Evolutionary conservation across 345 rosid genomes (phyloP).

Genomic region (Gossypium mustelinum): DNA sequence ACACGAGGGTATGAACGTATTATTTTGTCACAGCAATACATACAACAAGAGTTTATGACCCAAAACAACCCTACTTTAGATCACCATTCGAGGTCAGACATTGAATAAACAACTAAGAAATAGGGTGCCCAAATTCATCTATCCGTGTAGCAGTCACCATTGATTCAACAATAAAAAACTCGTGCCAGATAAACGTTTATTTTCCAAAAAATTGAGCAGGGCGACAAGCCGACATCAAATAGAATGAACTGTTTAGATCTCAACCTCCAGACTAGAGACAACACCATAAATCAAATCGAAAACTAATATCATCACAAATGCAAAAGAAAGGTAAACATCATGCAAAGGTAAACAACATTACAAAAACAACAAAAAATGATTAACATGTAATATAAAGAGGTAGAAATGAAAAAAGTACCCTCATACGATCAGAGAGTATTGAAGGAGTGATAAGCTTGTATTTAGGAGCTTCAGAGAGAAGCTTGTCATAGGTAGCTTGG

Average conservation of each 20-base stretch:
- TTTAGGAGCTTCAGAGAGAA: too few relatives aligned
- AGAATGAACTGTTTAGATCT: background rate
- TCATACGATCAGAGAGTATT: constrained; percentile 67
- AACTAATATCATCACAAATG: background rate
- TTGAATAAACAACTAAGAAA: background rate
- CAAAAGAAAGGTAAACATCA: background rate
- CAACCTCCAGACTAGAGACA: background rate
- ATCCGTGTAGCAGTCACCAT: background rate
- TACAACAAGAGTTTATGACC: background rate
- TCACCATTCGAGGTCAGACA: background rate
- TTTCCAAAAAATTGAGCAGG: background rate
- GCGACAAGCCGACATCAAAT: background rate
- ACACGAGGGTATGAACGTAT: background rate
- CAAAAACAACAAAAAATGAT: background rate
- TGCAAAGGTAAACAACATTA: background rate
- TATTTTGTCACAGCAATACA: background rate
- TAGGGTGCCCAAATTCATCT: background rate
- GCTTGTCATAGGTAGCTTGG: too few relatives aligned
- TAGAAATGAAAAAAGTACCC: constrained; percentile 33
- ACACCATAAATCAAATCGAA: background rate
- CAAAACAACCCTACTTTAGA: background rate
- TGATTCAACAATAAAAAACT: background rate
- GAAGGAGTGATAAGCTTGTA: constrained; percentile 36
- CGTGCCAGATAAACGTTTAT: background rate
- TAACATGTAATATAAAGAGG: background rate